Evolutionary conservation across 2,329 filamentous ascomycete species (phyloP).

Genomic region (Xylaria hypoxylon): DNA sequence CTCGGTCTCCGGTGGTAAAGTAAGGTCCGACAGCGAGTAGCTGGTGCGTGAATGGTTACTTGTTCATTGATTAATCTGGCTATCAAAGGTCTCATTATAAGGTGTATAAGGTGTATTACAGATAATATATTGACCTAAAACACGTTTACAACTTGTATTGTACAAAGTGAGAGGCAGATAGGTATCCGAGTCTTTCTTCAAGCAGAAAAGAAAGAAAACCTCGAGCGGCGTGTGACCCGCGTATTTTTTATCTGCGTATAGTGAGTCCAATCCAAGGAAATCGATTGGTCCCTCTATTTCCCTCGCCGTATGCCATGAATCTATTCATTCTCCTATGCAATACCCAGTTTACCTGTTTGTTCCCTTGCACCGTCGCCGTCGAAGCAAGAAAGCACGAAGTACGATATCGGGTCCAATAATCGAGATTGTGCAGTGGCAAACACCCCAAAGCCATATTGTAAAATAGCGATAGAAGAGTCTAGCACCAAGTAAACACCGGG

Average conservation of each 20-base stretch:
- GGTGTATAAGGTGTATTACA: neutral
- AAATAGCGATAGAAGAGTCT: constrained; percentile 44
- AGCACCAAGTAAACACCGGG: constrained; percentile 98
- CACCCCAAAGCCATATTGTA: neutral
- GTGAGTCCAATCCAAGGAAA: constrained; percentile 17
- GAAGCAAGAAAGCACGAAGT: constrained; percentile 18
- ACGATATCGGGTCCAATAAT: neutral
- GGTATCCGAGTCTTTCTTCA: constrained; percentile 1
- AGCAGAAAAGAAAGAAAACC: neutral
- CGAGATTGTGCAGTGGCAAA: neutral
- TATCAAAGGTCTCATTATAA: neutral
- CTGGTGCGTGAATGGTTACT: neutral
- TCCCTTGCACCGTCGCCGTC: constrained; percentile 32
- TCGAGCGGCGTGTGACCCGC: neutral
- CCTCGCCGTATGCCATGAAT: constrained; percentile 21
- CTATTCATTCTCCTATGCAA: constrained; percentile 27
- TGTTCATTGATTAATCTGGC: neutral
- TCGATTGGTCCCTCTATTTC: constrained; percentile 11
- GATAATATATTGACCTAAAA: constrained; percentile 6
- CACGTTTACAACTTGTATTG: constrained; percentile 9
- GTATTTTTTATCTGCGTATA: constrained; percentile 18
- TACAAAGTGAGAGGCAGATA: constrained; percentile 7
- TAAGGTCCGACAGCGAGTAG: too few relatives aligned
- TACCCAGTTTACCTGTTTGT: constrained; percentile 17
- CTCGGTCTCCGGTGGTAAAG: too few relatives aligned